Evolutionary conservation across 2,329 filamentous ascomycete genomes (phyloP).

Genomic region (Aspergillus aculeatinus): DNA sequence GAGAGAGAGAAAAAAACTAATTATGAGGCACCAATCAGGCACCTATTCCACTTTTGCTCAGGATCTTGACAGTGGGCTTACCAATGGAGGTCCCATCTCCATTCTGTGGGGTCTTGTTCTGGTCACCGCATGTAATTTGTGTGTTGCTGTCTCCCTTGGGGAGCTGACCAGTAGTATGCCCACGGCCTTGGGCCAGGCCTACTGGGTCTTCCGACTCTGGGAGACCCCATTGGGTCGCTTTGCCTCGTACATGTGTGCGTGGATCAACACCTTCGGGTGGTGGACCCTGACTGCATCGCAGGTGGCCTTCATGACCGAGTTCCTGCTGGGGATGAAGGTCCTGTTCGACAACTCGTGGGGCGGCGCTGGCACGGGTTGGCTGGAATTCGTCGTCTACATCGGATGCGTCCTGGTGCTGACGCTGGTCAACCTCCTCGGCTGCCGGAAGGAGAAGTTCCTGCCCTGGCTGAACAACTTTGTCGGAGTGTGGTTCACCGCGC

Average conservation of each 20-base stretch:
- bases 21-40: constrained; percentile 21
- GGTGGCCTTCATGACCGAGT: constrained; percentile 59
- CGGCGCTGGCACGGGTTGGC: constrained; percentile 50
- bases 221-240: constrained; percentile 47
- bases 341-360: constrained; percentile 53
- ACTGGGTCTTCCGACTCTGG: constrained; percentile 54
- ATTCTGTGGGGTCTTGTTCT: constrained; percentile 69
- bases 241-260: constrained; percentile 57
- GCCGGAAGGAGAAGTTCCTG: constrained; percentile 49
- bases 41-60: constrained; percentile 61
- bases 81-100: constrained; percentile 66
- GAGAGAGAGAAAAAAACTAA: constrained; percentile 12
- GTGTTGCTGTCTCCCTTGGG: constrained; percentile 63
- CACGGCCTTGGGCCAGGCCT: constrained; percentile 60
- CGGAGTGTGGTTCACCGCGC: constrained; percentile 52
- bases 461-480: constrained; percentile 59
- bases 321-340: constrained; percentile 57
- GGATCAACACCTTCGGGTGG: constrained; percentile 63
- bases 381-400: constrained; percentile 57
- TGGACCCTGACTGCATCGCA: constrained; percentile 58
- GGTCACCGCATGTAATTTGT: constrained; percentile 61
- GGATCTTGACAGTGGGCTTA: constrained; percentile 52
- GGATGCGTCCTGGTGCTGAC: constrained; percentile 52
- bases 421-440: constrained; percentile 52
- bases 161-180: constrained; percentile 66